Percentiles rank a stretch among this genome's conserved stretches.
Evolutionary conservation across 1,284 basidiomycete species (phyloP).

Genomic region (Mycena citricolor): DNA sequence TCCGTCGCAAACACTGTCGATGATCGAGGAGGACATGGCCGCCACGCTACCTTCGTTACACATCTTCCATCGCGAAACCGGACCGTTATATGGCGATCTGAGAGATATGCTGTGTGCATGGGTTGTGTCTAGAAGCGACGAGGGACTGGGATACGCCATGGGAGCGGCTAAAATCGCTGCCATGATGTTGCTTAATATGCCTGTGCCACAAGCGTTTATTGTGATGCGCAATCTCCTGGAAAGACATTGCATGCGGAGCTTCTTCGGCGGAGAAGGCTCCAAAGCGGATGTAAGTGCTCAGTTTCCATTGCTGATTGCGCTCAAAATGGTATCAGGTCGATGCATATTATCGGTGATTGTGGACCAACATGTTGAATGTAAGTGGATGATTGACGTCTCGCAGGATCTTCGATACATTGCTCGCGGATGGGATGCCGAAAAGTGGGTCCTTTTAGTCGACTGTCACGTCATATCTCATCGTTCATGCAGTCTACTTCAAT

Average conservation of each 20-base stretch:
- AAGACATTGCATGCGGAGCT: slow-evolving; percentile 82
- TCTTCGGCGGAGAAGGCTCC: slow-evolving; percentile 71
- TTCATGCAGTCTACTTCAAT: slow-evolving; percentile 80
- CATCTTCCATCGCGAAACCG: slow-evolving; percentile 77
- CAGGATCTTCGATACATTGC: slow-evolving; percentile 89
- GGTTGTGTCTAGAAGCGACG: slow-evolving; percentile 88
- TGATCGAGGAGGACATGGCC: slow-evolving; percentile 80
- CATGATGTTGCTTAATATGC: slow-evolving; percentile 89
- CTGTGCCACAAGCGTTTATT: slow-evolving; percentile 77
- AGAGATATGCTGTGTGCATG: slow-evolving; percentile 88
- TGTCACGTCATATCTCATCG: slow-evolving; percentile 12
- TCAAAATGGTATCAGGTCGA: slow-evolving; percentile 36
- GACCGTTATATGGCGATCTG: slow-evolving; percentile 85
- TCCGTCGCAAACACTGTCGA: slow-evolving; percentile 64
- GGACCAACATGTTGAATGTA: neutral
- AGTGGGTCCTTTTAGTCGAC: slow-evolving; percentile 46
- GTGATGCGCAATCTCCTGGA: slow-evolving; percentile 88
- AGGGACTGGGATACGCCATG: slow-evolving; percentile 76
- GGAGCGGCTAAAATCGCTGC: slow-evolving; percentile 78
- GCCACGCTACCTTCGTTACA: slow-evolving; percentile 85
- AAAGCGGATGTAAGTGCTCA: slow-evolving; percentile 74
- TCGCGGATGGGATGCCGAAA: slow-evolving; percentile 94
- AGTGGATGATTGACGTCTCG: slow-evolving; percentile 24
- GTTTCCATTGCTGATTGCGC: slow-evolving; percentile 26
- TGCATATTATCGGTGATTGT: slow-evolving; percentile 18